phyloP scores from a whole-genome alignment of 2,329 filamentous ascomycete genomes.

The Diaporthe sp. region DNA sequence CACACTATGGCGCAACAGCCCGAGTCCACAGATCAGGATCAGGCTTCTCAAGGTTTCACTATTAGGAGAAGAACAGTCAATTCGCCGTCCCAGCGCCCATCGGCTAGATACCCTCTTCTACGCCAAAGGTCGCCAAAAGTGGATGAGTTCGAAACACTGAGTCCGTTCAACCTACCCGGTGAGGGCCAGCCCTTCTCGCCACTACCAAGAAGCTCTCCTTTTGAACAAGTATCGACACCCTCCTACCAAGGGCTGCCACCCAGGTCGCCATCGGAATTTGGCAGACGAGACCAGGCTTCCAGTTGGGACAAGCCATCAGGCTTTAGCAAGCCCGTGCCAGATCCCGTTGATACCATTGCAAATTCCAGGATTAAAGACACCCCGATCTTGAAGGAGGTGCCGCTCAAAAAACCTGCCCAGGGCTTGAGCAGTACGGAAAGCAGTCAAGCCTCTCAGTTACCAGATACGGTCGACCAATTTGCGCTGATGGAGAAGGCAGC shows the following conservation, averaged over 20 bases:
- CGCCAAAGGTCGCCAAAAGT: constrained; percentile 13
- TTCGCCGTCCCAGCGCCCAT: background rate
- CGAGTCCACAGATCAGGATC: background rate
- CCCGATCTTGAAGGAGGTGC: background rate
- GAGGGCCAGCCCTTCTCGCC: background rate
- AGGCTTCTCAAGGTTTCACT: background rate
- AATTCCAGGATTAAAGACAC: too few relatives aligned
- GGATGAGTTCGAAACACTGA: constrained; percentile 31
- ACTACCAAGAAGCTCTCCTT: background rate
- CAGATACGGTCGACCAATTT: background rate
- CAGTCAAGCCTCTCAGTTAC: background rate
- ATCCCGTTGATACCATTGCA: background rate
- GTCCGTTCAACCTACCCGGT: constrained; percentile 32
- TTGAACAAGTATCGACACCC: background rate
- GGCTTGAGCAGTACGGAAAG: too few relatives aligned
- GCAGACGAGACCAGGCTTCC: background rate
- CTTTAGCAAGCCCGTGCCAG: background rate
- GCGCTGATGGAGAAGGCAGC: background rate
- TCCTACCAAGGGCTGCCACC: background rate
- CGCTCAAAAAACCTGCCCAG: background rate
- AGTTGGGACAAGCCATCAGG: background rate
- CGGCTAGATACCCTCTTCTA: constrained; percentile 25
- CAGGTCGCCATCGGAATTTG: background rate
- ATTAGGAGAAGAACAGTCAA: background rate
- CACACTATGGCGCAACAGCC: background rate